A percentile compares a stretch with the other conserved stretches of the same genome.
phyloP scores from a whole-genome alignment of 2,329 filamentous ascomycete genomes.

The Neofusicoccum sp. region DNA sequence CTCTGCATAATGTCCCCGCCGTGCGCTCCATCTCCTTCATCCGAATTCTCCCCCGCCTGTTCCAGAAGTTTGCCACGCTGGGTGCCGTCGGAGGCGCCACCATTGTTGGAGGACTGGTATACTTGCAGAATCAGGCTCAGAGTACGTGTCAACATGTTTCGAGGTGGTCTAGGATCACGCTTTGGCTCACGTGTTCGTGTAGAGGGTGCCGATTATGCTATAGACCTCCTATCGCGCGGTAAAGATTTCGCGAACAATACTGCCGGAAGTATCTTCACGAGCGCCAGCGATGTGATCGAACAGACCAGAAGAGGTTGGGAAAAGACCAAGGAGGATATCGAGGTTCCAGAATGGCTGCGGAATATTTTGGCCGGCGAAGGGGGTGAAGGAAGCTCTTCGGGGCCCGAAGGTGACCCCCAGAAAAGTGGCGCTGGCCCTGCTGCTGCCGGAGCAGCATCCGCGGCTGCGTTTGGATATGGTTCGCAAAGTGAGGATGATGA shows the following conservation, averaged over 20 bases:
- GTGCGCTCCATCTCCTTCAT: slow-evolving; percentile 65
- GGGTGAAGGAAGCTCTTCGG: slow-evolving; percentile 38
- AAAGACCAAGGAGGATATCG: slow-evolving; percentile 75
- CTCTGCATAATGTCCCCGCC: slow-evolving; percentile 75
- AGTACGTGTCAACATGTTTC: background rate
- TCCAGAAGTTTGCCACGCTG: slow-evolving; percentile 83
- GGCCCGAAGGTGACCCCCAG: slow-evolving; percentile 49
- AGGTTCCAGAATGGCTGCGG: slow-evolving; percentile 74
- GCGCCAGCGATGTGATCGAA: slow-evolving; percentile 70
- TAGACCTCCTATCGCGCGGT: slow-evolving; percentile 72
- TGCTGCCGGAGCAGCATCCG: slow-evolving; percentile 68
- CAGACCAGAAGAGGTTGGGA: slow-evolving; percentile 81
- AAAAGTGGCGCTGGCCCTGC: slow-evolving; percentile 52
- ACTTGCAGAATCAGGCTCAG: slow-evolving; percentile 88
- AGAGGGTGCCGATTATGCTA: slow-evolving; percentile 74
- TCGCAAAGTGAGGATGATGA: slow-evolving; percentile 65
- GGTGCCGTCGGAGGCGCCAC: slow-evolving; percentile 90
- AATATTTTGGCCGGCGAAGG: slow-evolving; percentile 58
- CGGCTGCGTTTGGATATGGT: slow-evolving; percentile 76
- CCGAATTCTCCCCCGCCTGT: slow-evolving; percentile 75
- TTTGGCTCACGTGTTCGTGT: slow-evolving; percentile 39
- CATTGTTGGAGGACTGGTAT: slow-evolving; percentile 81
- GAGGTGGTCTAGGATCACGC: background rate
- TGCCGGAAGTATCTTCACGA: slow-evolving; percentile 68
- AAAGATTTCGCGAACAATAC: slow-evolving; percentile 67